Percentiles rank a stretch among this genome's conserved stretches.
Conservation (phyloP, 768 basidiomycete genomes). For the Podaxis sp. region DNA sequence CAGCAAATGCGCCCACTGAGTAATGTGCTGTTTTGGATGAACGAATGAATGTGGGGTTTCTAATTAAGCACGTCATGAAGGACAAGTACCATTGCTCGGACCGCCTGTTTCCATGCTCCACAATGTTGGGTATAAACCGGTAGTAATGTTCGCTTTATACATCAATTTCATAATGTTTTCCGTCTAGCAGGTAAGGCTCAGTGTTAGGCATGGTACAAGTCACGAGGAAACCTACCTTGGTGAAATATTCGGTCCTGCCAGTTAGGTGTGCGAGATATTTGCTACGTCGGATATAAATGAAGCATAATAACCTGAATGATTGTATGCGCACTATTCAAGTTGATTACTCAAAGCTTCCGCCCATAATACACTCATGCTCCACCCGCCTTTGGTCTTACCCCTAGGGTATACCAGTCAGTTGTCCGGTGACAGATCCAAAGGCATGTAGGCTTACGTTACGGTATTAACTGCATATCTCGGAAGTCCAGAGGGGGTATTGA, state of each 20-base stretch:
- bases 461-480: slow-evolving; percentile 69
- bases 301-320: neutral
- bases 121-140: slow-evolving; percentile 50
- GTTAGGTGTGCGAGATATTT: slow-evolving; percentile 78
- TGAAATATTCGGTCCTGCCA: slow-evolving; percentile 57
- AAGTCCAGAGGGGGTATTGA: slow-evolving; percentile 65
- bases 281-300: slow-evolving; percentile 27
- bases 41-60: neutral
- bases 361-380: slow-evolving; percentile 31
- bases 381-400: slow-evolving; percentile 29
- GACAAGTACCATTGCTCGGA: slow-evolving; percentile 36
- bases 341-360: slow-evolving; percentile 51
- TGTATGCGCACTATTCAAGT: slow-evolving; percentile 48
- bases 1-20: slow-evolving; percentile 53
- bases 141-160: slow-evolving; percentile 37
- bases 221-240: slow-evolving; percentile 30
- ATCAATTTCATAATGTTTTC: slow-evolving; percentile 45
- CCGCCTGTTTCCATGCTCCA: slow-evolving; percentile 45
- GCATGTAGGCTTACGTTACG: slow-evolving; percentile 33
- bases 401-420: slow-evolving; percentile 19
- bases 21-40: slow-evolving; percentile 28
- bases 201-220: neutral
- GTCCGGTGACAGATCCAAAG: neutral
- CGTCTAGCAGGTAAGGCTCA: slow-evolving; percentile 32
- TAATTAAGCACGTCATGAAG: neutral